These are phyloP conservation scores for Dovyalis caffra DNA, from an alignment of 345 rosid species.

Conservation along the genomic window DNA sequence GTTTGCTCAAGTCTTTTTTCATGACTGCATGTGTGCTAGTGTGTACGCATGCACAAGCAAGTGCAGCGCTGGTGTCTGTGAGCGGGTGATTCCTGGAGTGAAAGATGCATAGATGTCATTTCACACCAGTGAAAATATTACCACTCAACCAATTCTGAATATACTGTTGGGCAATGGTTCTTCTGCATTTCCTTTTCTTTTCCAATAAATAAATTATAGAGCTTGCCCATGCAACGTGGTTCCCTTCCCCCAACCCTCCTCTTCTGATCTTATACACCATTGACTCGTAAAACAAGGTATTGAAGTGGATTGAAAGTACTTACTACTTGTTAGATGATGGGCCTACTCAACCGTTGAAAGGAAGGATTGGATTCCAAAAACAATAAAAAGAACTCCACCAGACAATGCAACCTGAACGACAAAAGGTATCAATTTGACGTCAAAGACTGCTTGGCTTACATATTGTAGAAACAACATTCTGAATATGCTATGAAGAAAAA, in stretches of 20 bases:
- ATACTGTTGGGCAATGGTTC: neutral
- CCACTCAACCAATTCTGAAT: neutral
- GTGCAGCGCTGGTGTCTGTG: neutral
- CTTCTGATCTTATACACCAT: neutral
- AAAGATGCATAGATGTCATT: neutral
- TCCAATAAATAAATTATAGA: neutral
- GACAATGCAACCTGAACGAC: conserved; percentile 75
- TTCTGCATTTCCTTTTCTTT: neutral
- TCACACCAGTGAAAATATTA: neutral
- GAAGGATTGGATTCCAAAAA: conserved; percentile 88
- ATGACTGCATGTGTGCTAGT: neutral
- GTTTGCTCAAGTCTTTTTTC: neutral
- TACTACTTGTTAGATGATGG: conserved; percentile 24
- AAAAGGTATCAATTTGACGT: neutral
- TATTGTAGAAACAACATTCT: neutral
- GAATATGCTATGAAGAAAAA: neutral
- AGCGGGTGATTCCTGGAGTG: neutral
- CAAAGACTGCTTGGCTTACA: neutral
- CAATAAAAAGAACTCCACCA: conserved; percentile 84
- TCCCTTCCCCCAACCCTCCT: neutral
- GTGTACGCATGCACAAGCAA: neutral
- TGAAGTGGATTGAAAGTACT: conserved; percentile 10
- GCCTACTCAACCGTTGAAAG: conserved; percentile 51
- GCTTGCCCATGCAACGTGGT: neutral
- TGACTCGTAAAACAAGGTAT: neutral